Percentiles rank a stretch among this genome's conserved stretches.
Conservation (phyloP, 495 filamentous ascomycete genomes). For the Haplographium delicatum region DNA sequence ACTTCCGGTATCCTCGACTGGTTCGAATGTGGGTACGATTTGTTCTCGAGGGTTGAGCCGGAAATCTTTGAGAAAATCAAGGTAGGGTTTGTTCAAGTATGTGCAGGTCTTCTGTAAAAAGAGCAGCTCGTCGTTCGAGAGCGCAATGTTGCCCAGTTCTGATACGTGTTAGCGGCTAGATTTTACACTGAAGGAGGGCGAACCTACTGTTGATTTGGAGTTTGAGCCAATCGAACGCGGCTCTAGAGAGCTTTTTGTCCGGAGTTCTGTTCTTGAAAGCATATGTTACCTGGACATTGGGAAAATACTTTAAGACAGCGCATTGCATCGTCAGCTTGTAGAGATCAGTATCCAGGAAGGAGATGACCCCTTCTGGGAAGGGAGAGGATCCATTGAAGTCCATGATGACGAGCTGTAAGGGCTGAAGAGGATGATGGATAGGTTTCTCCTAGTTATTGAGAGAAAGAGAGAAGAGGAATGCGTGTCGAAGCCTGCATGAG, state of each 20-base stretch:
- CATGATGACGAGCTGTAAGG: slow-evolving; percentile 24
- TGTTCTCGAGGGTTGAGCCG: slow-evolving; percentile 75
- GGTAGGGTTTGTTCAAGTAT: slow-evolving; percentile 72
- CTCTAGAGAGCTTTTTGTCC: slow-evolving; percentile 80
- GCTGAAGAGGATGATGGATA: background rate
- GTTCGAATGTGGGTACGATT: slow-evolving; percentile 63
- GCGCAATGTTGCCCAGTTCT: slow-evolving; percentile 73
- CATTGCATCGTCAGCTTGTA: slow-evolving; percentile 99
- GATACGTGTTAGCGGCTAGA: slow-evolving; percentile 1
- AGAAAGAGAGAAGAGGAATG: background rate
- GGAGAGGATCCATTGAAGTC: slow-evolving; percentile 53
- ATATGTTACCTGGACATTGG: slow-evolving; percentile 80
- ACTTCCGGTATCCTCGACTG: slow-evolving; percentile 57
- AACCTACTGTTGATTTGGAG: slow-evolving; percentile 69
- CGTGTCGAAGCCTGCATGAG: background rate
- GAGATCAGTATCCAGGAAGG: slow-evolving; percentile 92
- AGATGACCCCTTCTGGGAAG: slow-evolving; percentile 68
- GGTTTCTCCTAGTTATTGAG: background rate
- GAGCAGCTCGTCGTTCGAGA: slow-evolving; percentile 70
- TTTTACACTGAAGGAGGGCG: background rate
- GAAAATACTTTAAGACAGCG: slow-evolving; percentile 85
- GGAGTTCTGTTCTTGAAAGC: slow-evolving; percentile 92
- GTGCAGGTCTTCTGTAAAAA: slow-evolving; percentile 76
- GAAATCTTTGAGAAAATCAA: slow-evolving; percentile 76
- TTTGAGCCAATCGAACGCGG: slow-evolving; percentile 80